These are phyloP conservation scores for Hypomontagnella monticulosa DNA, from an alignment of 495 filamentous ascomycete genomes.

Conservation along the genomic window DNA sequence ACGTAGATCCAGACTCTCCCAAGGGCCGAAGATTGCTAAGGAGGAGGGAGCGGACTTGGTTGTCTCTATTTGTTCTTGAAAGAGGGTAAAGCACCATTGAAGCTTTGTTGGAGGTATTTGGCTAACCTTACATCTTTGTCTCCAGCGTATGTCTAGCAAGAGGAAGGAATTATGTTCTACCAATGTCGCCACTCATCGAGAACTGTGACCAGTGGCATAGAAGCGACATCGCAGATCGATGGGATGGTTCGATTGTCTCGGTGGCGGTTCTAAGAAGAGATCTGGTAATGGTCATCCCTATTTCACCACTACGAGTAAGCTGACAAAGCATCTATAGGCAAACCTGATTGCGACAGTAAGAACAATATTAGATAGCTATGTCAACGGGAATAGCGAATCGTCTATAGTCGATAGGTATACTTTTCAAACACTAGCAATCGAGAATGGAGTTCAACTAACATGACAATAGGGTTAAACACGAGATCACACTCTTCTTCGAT, in stretches of 20 bases:
- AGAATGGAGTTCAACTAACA: conserved; percentile 3
- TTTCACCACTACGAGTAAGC: neutral
- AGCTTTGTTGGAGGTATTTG: neutral
- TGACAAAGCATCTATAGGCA: conserved; percentile 54
- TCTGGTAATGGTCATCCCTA: conserved; percentile 54
- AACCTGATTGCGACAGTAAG: conserved; percentile 68
- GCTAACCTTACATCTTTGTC: conserved; percentile 19
- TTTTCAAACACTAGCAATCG: neutral
- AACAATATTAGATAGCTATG: conserved; percentile 68
- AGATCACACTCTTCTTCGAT: conserved; percentile 47
- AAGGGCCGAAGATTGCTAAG: conserved; percentile 68
- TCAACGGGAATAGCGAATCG: conserved; percentile 38
- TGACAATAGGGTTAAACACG: conserved; percentile 36
- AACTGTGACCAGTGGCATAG: conserved; percentile 75
- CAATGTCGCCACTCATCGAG: conserved; percentile 69
- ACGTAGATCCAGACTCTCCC: conserved; percentile 68
- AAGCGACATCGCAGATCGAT: conserved; percentile 68
- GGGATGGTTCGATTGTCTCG: conserved; percentile 74
- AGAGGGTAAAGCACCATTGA: conserved; percentile 60
- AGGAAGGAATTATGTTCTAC: conserved; percentile 73
- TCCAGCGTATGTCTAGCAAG: conserved; percentile 72
- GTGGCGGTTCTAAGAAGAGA: conserved; percentile 74
- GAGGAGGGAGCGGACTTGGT: conserved; percentile 73
- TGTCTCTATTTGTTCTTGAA: conserved; percentile 77
- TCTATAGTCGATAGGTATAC: conserved; percentile 45